A percentile compares a stretch with the other conserved stretches of the same genome.
phyloP scores from a whole-genome alignment of 2,329 filamentous ascomycete genomes.

The Furcasterigmium sp. region DNA sequence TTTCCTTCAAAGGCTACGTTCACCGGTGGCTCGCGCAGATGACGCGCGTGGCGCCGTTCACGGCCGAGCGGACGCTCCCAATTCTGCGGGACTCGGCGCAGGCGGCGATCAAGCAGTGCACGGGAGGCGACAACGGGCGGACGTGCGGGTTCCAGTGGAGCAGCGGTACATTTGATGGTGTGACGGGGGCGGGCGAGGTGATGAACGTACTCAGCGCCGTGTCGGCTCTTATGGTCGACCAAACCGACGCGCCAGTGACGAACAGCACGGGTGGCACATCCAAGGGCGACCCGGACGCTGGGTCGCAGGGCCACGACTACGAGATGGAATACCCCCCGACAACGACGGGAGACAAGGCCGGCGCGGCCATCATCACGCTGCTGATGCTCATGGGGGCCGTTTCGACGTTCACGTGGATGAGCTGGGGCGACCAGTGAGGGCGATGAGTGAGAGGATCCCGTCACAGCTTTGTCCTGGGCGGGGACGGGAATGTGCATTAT shows the following conservation, averaged over 20 bases:
- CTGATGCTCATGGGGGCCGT: slow-evolving; percentile 33
- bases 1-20: slow-evolving; percentile 58
- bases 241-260: slow-evolving; percentile 35
- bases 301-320: slow-evolving; percentile 25
- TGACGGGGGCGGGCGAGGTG: slow-evolving; percentile 51
- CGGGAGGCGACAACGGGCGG: slow-evolving; percentile 39
- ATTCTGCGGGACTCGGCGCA: slow-evolving; percentile 46
- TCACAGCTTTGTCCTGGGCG: not conserved
- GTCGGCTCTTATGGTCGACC: slow-evolving; percentile 39
- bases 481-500: not conserved
- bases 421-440: slow-evolving; percentile 24
- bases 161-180: slow-evolving; percentile 44
- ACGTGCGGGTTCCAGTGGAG: slow-evolving; percentile 54
- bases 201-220: slow-evolving; percentile 54
- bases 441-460: not conserved
- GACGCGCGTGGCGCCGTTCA: slow-evolving; percentile 50
- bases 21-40: slow-evolving; percentile 50
- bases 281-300: slow-evolving; percentile 35
- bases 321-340: slow-evolving; percentile 25
- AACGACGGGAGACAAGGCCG: slow-evolving; percentile 38
- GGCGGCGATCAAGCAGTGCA: slow-evolving; percentile 51
- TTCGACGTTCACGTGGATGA: slow-evolving; percentile 45
- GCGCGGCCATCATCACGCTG: slow-evolving; percentile 41
- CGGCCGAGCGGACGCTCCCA: slow-evolving; percentile 41
- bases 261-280: slow-evolving; percentile 46